A percentile compares a stretch with the other conserved stretches of the same genome.
Conservation (phyloP, 768 basidiomycete species). For the Mycena leptocephala region DNA sequence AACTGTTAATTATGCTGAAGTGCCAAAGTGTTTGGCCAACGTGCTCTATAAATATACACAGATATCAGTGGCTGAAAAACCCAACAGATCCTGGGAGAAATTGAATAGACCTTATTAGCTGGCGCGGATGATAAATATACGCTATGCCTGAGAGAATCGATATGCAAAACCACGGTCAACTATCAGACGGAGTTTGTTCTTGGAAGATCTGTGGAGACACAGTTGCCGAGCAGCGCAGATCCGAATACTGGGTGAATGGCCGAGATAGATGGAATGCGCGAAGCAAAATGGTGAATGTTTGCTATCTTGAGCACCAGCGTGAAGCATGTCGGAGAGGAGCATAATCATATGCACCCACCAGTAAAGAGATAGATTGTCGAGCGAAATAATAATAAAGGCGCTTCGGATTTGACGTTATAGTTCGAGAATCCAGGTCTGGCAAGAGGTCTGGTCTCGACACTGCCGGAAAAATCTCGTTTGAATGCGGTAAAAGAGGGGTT, state of each 20-base stretch:
- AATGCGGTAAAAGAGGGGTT: constrained; percentile 1
- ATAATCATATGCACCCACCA: not conserved
- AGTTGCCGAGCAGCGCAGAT: too few relatives aligned
- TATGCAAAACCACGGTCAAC: not conserved
- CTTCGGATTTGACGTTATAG: not conserved
- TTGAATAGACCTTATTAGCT: not conserved
- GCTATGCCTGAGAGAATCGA: not conserved
- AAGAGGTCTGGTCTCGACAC: not conserved
- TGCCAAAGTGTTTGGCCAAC: not conserved
- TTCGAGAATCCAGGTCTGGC: too few relatives aligned
- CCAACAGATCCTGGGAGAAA: not conserved
- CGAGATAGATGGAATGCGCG: not conserved
- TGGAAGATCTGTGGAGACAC: too few relatives aligned
- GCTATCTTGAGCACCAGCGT: not conserved
- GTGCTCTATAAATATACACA: not conserved
- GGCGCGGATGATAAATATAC: not conserved
- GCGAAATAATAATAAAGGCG: not conserved
- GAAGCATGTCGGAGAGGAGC: not conserved
- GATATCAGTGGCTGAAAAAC: not conserved
- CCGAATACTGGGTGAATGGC: too few relatives aligned
- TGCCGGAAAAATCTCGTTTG: not conserved
- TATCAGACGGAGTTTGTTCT: not conserved
- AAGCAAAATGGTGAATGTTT: not conserved
- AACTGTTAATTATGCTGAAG: not conserved
- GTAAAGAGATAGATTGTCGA: not conserved